A percentile compares a stretch with the other conserved stretches of the same genome.
Evolutionary conservation across 768 basidiomycete species (phyloP).

Genomic region (Boletus insuetus): DNA sequence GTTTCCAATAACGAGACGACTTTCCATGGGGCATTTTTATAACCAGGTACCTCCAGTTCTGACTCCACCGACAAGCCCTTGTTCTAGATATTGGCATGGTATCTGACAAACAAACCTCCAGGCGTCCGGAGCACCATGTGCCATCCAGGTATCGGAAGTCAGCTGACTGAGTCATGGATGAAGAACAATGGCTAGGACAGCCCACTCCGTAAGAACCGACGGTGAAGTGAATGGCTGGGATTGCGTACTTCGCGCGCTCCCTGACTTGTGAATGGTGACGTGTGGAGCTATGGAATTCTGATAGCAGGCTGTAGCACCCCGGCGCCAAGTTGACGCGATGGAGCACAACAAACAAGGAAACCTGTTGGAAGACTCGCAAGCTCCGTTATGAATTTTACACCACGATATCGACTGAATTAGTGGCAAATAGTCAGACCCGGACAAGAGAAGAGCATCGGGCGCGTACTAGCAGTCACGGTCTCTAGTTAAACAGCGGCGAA

Average conservation of each 20-base stretch:
- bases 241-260: background rate
- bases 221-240: background rate
- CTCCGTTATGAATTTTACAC: background rate
- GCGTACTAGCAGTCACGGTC: background rate
- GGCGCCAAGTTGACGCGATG: constrained; percentile 7
- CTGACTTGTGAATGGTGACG: background rate
- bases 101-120: constrained; percentile 16
- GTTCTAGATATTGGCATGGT: constrained; percentile 13
- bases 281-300: background rate
- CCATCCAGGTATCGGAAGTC: background rate
- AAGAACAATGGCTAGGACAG: background rate
- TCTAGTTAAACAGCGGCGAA: background rate
- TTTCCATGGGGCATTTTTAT: constrained; percentile 7
- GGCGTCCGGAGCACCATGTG: constrained; percentile 6
- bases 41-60: background rate
- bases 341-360: background rate
- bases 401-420: background rate
- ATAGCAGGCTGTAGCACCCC: background rate
- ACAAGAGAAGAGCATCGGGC: background rate
- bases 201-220: constrained; percentile 4
- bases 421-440: background rate
- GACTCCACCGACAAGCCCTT: background rate
- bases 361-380: background rate
- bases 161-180: background rate
- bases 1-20: background rate